Evolutionary conservation across 2,329 filamentous ascomycete genomes (phyloP), one percentile per base, ranked within the genome.

Genomic region (Arthrobotrys sphaeroides): DNA sequence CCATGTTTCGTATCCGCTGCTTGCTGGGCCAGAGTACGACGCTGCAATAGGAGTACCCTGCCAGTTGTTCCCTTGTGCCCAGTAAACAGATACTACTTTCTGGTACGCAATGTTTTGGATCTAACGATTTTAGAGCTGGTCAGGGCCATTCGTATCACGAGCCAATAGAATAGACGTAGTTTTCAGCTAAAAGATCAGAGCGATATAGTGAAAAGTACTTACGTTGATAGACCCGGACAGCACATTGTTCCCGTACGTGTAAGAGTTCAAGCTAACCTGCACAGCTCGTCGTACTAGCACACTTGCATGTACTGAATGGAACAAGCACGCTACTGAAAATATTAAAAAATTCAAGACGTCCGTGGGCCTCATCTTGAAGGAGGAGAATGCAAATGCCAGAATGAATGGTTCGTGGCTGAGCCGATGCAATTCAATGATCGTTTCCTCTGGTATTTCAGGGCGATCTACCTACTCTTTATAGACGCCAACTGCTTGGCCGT

Each of bases 141-240:
- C 20, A 13, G 20, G 18, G 26, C 16, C 43, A 42, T 28, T 3
- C 24, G 31, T 26, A 49, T 51, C 16, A 24, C 10, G 9, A 13
- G 22, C 4, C 6, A 24, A n/a, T n/a, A 13, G 4, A 1, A 2
- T 7, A 5, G 10, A 26, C 4, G 12, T 5, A 40, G 36, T n/a
- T 45, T 12, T 31, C 16, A n/a, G 57, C n/a, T 42, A 40, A 9
- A 13, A 3, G 20, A 24, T 10, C 12, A n/a, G n/a, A n/a, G n/a
- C n/a, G n/a, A n/a, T n/a, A n/a, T n/a, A n/a, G n/a, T n/a, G n/a
- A n/a, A n/a, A n/a, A n/a, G 22, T 26, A 68, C 78, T 24, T 76
- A 80, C 79, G 67, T 77, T 78, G n/a, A 80, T 78, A 13, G 78
- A 78, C 9, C 80, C 79, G 26, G 77, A 60, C n/a, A 80, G 70